Conservation (phyloP, 257 asterid genomes). For the Fraxinus pennsylvanica region DNA sequence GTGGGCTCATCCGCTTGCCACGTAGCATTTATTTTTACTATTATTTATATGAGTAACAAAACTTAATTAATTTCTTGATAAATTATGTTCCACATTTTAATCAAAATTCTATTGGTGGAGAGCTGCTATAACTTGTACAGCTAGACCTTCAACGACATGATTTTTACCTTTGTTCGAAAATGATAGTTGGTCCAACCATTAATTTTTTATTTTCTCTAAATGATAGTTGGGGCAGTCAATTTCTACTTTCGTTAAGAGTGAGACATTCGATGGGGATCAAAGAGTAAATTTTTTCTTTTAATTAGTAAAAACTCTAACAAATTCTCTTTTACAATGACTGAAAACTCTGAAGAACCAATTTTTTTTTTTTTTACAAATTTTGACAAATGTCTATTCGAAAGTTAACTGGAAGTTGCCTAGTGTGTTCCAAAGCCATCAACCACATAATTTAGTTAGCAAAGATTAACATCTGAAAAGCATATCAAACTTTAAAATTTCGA, state of each 20-base stretch:
- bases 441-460: background rate
- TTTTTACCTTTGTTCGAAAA: constrained; percentile 16
- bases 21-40: too few relatives aligned
- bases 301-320: background rate
- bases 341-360: too few relatives aligned
- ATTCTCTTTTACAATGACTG: background rate
- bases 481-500: background rate
- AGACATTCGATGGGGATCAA: background rate
- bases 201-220: background rate
- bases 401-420: background rate
- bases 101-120: constrained; percentile 25
- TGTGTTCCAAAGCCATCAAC: background rate
- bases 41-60: too few relatives aligned
- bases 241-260: constrained; percentile 16
- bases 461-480: background rate
- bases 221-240: background rate
- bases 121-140: constrained; percentile 27
- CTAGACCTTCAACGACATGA: constrained; percentile 14
- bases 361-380: too few relatives aligned
- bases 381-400: too few relatives aligned
- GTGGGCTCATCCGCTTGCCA: too few relatives aligned
- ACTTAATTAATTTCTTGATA: background rate
- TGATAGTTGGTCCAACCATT: constrained; percentile 24
- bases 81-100: constrained; percentile 6
- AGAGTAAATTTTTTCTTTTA: background rate